Conservation (phyloP, 1,139 yeast genomes). For the Groenewaldozyma auringiensis region DNA sequence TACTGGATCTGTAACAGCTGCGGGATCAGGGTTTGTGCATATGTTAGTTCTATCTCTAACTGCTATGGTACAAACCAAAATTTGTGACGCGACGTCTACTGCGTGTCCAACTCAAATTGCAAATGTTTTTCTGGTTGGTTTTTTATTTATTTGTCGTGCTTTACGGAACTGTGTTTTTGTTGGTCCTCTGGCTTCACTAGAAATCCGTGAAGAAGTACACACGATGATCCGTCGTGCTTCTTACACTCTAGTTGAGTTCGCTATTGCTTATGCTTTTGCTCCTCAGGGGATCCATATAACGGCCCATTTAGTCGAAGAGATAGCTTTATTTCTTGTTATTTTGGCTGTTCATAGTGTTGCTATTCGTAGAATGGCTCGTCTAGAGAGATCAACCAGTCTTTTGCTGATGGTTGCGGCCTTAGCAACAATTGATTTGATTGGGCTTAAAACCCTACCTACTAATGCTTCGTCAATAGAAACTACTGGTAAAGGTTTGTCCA, state of each 20-base stretch:
- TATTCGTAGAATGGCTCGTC: background rate
- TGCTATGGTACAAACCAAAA: background rate
- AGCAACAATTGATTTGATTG: background rate
- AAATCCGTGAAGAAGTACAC: background rate
- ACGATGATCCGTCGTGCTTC: background rate
- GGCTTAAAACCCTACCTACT: background rate
- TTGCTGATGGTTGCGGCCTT: background rate
- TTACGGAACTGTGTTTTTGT: background rate
- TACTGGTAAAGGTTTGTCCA: slow-evolving; percentile 2
- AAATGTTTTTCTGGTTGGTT: background rate
- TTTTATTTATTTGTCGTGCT: background rate
- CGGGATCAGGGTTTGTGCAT: background rate
- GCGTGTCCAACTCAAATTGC: background rate
- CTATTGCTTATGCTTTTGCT: slow-evolving; percentile 20
- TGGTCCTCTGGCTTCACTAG: background rate
- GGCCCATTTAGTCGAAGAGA: slow-evolving; percentile 10
- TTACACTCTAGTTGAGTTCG: slow-evolving; percentile 24
- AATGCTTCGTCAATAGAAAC: background rate
- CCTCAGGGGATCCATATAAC: slow-evolving; percentile 18
- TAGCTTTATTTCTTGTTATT: slow-evolving; percentile 5
- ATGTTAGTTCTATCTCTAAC: background rate
- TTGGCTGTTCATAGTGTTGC: background rate
- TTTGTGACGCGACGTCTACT: background rate
- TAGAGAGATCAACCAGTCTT: background rate
- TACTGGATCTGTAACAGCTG: background rate